phyloP scores from a whole-genome alignment of 257 asterid species.

The Rehmannia glutinosa region DNA sequence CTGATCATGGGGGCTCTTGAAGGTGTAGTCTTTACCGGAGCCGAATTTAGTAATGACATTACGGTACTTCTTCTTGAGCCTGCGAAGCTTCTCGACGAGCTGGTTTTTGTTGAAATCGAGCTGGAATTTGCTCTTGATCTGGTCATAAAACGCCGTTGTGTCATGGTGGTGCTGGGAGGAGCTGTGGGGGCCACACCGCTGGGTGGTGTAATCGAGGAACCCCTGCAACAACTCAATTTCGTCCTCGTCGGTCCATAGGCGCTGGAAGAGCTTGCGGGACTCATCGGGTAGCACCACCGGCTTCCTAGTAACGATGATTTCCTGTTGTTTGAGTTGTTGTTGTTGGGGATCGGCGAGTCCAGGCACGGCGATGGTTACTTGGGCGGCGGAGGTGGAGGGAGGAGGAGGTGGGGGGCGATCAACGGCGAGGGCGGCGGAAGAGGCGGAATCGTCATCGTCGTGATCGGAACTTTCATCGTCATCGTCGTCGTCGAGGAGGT shows the following conservation, averaged over 20 bases:
- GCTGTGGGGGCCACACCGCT: slow-evolving; percentile 50
- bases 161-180: slow-evolving; percentile 86
- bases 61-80: slow-evolving; percentile 86
- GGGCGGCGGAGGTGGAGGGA: slow-evolving; percentile 29
- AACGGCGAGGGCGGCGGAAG: slow-evolving; percentile 45
- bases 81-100: slow-evolving; percentile 89
- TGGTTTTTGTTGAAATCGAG: slow-evolving; percentile 90
- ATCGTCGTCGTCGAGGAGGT: slow-evolving; percentile 56
- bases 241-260: slow-evolving; percentile 94
- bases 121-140: slow-evolving; percentile 83
- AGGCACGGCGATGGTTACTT: slow-evolving; percentile 62
- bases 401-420: slow-evolving; percentile 41
- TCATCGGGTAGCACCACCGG: slow-evolving; percentile 60
- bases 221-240: slow-evolving; percentile 90
- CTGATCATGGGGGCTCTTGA: slow-evolving; percentile 87
- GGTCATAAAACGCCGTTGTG: slow-evolving; percentile 87
- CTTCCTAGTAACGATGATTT: slow-evolving; percentile 34
- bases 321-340: slow-evolving; percentile 18
- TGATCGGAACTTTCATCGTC: slow-evolving; percentile 43
- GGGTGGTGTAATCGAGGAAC: slow-evolving; percentile 71
- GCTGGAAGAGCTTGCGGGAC: slow-evolving; percentile 79
- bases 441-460: slow-evolving; percentile 65
- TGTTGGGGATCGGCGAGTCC: slow-evolving; percentile 38
- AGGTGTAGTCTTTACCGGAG: slow-evolving; percentile 68
- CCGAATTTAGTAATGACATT: slow-evolving; percentile 56